Evolutionary conservation across 495 filamentous ascomycete species (phyloP), one percentile per base, ranked within the genome.

Genomic region (Neurospora terricola): DNA sequence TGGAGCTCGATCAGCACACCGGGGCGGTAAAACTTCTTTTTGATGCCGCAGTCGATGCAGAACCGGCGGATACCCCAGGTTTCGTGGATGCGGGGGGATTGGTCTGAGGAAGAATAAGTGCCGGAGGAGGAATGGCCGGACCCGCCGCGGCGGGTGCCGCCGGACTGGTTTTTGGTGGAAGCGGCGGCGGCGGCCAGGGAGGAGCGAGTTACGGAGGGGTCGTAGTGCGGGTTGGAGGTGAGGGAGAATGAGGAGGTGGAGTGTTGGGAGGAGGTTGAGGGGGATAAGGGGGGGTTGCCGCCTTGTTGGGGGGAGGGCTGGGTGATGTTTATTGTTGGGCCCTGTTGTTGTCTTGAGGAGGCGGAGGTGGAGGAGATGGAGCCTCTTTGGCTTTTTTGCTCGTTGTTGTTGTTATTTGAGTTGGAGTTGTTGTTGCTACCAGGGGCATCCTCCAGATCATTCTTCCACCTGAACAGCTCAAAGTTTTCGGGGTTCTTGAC

Each of bases 41-140:
- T 40, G 14, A 80, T 74, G 23, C 79, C 79, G 69, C 79, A 81
- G 10, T 76, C 70, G 30, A 80, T 72, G 69, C 79, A 81, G 68
- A 77, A 80, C 1, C 79, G 73, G 1, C 78, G 72, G 6, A 74
- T 70, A 21, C 74, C 76, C 72, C 48, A 77, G 1, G 77, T 78
- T 23, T 72, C 54, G 16, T 73, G 73, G 71, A 79, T 71, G 23
- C 78, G 76, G 5, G 69, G 76, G 4, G 73, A 75, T 36, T 70
- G 70, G 9, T 21, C 16, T 2, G 9, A n/a, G n/a, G n/a, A n/a
- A n/a, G n/a, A n/a, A n/a, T n/a, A n/a, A n/a, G n/a, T n/a, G n/a
- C n/a, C n/a, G n/a, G 70, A n/a, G 30, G 37, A 36, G 40, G 34
- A 40, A 3, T 21, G 30, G 27, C 27, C 39, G 18, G 30, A 34